Base-by-base conservation (phyloP, 371 early-diverging fungal genomes). In the Dichotomocladium elegans region DNA sequence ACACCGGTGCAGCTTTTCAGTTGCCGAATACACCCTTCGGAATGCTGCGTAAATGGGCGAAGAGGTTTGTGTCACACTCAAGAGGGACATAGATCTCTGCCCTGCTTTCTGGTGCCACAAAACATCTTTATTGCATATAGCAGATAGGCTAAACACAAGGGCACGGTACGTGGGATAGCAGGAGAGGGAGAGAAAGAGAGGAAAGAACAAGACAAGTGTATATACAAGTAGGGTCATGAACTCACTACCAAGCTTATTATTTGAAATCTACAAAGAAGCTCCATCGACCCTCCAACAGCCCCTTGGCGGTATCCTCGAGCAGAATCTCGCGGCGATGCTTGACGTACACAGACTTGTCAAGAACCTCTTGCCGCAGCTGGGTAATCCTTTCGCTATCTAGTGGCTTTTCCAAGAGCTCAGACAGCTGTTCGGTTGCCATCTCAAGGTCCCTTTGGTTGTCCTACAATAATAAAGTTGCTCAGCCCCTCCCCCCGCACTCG, bases 401-500 rank as follows among this genome's bases (percentile, higher is more conserved):
- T 2, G 91, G 90, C 51, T 85, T 82, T 67, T 97, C 96, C 28
- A 97, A 63, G 30, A 96, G 64, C 63, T 88, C 96, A 25, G 88
- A 87, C 37, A 98, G 75, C 47, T 87, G 82, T 67, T 98, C 98
- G 7, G 93, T 93, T 4, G 96, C 96, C 84, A 95, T 84, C 67
- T 96, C 96, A 27, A 98, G 67, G 61, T 96, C 96, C 4, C 90
- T 76, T 73, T 98, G 98, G 72, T 98, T 98, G 66, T 94, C 92
- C 70, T 68, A 37, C 7, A 17, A 4, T 15, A 31, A 10, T 10
- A 7, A 27, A 37, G 9, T 27, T 27, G 12, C 27, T 40, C 14
- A 22, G 4, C 26, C 31, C 37, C 12, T 3, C 11, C 7, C 19
- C n/a, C 37, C 14, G 28, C 17, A 44, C 1, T 43, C n/a, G 15